These are phyloP conservation scores for Trypanosoma caninum DNA, from an alignment of 208 protist genomes.

Conservation along the genomic window DNA sequence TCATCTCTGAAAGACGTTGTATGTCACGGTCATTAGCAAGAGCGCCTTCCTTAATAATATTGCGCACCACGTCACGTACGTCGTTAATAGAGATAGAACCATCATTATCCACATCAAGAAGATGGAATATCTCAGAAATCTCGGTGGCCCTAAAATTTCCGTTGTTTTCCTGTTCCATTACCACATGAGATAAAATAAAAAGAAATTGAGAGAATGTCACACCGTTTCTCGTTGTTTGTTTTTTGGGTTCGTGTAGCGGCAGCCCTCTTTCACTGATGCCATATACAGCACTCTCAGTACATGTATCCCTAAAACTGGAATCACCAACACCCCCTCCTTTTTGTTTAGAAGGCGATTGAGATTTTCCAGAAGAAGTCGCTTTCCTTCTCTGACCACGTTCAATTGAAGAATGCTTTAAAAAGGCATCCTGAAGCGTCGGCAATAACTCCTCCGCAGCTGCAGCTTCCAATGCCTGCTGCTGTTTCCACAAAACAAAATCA, in stretches of 20 bases:
- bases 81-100: conserved; percentile 50
- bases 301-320: neutral
- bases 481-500: conserved; percentile 22
- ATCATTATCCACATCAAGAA: conserved; percentile 54
- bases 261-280: neutral
- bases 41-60: conserved; percentile 31
- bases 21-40: conserved; percentile 42
- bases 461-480: conserved; percentile 3
- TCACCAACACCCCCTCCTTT: neutral
- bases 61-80: conserved; percentile 31
- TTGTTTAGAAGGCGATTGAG: neutral
- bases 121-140: conserved; percentile 36
- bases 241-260: neutral
- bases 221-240: conserved; percentile 1
- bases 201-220: conserved; percentile 64
- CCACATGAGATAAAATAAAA: conserved; percentile 43
- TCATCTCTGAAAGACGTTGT: conserved; percentile 47
- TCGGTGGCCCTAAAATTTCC: conserved; percentile 22
- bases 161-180: conserved; percentile 21
- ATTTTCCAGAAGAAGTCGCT: neutral
- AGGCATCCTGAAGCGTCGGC: neutral
- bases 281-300: neutral
- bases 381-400: neutral
- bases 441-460: neutral
- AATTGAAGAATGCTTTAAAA: neutral